phyloP scores from a whole-genome alignment of 148 eudicot genomes.

The Euryodendron excelsum region DNA sequence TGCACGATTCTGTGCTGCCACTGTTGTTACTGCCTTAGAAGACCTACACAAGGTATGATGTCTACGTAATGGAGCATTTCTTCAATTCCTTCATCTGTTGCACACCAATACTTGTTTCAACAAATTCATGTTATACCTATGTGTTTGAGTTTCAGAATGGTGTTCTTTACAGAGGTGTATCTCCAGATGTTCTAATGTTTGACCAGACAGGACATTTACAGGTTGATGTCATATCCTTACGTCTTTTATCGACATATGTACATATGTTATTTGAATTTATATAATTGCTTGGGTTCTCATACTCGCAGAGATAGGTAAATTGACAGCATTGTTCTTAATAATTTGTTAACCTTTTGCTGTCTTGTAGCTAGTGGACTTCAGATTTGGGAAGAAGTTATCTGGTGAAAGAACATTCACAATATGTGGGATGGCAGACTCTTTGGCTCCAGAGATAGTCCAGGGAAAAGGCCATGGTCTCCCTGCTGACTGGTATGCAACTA shows the following conservation, averaged over 20 bases:
- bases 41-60: slow-evolving; percentile 70
- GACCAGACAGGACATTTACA: slow-evolving; percentile 79
- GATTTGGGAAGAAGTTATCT: slow-evolving; percentile 77
- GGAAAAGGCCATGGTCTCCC: slow-evolving; percentile 87
- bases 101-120: neutral
- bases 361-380: slow-evolving; percentile 85
- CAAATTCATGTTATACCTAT: neutral
- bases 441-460: slow-evolving; percentile 96
- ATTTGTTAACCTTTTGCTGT: slow-evolving; percentile 16
- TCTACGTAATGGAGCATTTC: neutral
- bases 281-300: too few species aligned
- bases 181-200: slow-evolving; percentile 84
- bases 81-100: neutral
- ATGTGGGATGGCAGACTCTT: slow-evolving; percentile 85
- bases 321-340: neutral
- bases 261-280: too few species aligned
- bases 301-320: too few species aligned
- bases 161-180: slow-evolving; percentile 82
- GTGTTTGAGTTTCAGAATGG: slow-evolving; percentile 54
- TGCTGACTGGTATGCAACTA: slow-evolving; percentile 83
- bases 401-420: slow-evolving; percentile 81
- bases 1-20: slow-evolving; percentile 84
- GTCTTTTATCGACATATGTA: too few species aligned
- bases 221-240: too few species aligned
- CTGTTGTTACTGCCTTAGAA: slow-evolving; percentile 65